phyloP scores from a whole-genome alignment of 345 rosid species.

The Reutealis trisperma region DNA sequence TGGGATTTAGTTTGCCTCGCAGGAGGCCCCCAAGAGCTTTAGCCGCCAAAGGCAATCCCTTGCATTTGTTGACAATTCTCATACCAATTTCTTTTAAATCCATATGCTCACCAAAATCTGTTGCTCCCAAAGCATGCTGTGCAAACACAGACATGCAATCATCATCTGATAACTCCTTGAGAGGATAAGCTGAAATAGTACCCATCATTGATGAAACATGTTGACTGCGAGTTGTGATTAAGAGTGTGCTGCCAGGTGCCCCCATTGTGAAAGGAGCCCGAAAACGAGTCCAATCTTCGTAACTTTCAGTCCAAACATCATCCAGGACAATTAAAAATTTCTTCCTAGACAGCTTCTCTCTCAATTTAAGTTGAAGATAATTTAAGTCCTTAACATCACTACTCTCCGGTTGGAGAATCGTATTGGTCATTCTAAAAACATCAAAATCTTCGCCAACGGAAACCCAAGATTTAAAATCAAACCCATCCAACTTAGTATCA shows the following conservation, averaged over 20 bases:
- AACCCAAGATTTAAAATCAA: neutral
- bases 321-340: constrained; percentile 28
- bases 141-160: too few relatives aligned
- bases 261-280: constrained; percentile 16
- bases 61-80: constrained; percentile 23
- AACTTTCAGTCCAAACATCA: constrained; percentile 31
- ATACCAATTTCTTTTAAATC: too few relatives aligned
- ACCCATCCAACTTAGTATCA: neutral
- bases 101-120: too few relatives aligned
- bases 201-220: constrained; percentile 10
- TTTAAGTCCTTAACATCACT: constrained; percentile 12
- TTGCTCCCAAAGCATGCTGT: too few relatives aligned
- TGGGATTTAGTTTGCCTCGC: neutral
- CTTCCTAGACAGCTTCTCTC: constrained; percentile 12
- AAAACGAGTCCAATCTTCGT: constrained; percentile 21
- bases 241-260: constrained; percentile 26
- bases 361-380: constrained; percentile 15
- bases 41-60: constrained; percentile 33
- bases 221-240: constrained; percentile 27
- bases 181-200: neutral
- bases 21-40: constrained; percentile 29
- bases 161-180: neutral
- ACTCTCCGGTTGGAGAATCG: neutral
- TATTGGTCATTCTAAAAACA: neutral
- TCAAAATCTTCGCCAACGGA: constrained; percentile 6